A percentile compares a stretch with the other conserved stretches of the same genome.
Evolutionary conservation across 305 asterid genomes (phyloP).

Genomic region (Solanum aculeatissimum): DNA sequence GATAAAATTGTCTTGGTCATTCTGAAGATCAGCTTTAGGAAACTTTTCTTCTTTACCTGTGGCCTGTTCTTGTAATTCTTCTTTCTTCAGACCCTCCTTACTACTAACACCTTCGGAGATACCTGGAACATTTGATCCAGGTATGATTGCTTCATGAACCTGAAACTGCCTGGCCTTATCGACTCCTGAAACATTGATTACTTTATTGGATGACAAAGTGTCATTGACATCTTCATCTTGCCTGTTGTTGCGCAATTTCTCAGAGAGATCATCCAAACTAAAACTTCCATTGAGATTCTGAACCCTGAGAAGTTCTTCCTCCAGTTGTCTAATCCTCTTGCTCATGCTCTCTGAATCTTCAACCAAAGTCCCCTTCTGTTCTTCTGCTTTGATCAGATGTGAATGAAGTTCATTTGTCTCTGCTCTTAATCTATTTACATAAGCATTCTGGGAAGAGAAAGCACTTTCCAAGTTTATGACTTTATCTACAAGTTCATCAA

Average conservation of each 20-base stretch:
- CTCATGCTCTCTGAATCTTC: slow-evolving; percentile 16
- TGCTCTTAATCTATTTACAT: slow-evolving; percentile 20
- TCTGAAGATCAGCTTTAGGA: background rate
- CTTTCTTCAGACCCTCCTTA: background rate
- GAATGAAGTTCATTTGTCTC: slow-evolving; percentile 23
- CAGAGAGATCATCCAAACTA: slow-evolving; percentile 8
- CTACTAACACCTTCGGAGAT: background rate
- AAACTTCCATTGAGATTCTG: slow-evolving; percentile 15
- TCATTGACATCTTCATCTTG: slow-evolving; percentile 13
- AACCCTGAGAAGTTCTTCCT: slow-evolving; percentile 21
- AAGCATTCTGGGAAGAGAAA: slow-evolving; percentile 23
- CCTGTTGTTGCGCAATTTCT: slow-evolving; percentile 13
- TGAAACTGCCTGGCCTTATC: slow-evolving; percentile 2
- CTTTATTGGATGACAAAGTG: background rate
- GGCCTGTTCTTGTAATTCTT: background rate
- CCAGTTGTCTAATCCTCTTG: slow-evolving; percentile 22
- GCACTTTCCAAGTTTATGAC: slow-evolving; percentile 17
- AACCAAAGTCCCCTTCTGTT: slow-evolving; percentile 14
- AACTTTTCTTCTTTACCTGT: background rate
- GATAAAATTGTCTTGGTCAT: background rate
- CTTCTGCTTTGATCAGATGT: slow-evolving; percentile 13
- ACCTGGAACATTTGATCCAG: background rate
- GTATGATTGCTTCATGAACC: background rate
- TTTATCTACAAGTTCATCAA: slow-evolving; percentile 28
- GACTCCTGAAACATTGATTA: background rate